Conservation (phyloP, 257 asterid species). For the Leptodermis oblonga region DNA sequence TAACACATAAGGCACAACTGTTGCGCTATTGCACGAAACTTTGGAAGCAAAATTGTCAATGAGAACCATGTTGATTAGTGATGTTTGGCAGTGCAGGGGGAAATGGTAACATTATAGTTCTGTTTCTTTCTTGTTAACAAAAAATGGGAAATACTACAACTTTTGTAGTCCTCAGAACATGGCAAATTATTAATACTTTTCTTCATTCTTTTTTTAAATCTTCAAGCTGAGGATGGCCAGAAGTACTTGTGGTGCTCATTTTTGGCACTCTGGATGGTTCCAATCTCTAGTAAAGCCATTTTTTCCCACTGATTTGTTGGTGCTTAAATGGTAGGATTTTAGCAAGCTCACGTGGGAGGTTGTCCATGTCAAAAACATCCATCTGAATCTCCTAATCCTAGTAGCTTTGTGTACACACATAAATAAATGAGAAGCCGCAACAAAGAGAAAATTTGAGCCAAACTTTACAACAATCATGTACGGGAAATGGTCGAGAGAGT, state of each 20-base stretch:
- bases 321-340: neutral
- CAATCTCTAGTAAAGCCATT: no score
- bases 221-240: no score
- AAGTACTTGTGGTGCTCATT: no score
- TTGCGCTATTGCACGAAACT: no score
- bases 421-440: neutral
- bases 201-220: conserved; percentile 9
- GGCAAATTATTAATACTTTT: conserved; percentile 2
- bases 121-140: neutral
- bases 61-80: neutral
- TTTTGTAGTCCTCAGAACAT: conserved; percentile 26
- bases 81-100: neutral
- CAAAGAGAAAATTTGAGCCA: neutral
- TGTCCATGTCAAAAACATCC: conserved; percentile 20
- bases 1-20: no score
- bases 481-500: no score
- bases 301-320: no score
- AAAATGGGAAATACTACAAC: conserved; percentile 13
- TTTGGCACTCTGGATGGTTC: no score
- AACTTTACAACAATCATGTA: neutral
- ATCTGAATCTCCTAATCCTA: neutral
- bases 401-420: neutral
- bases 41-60: no score
- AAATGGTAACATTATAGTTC: no score
- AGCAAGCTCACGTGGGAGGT: conserved; percentile 33